Conservation (phyloP, 768 basidiomycete species). For the Inosperma sp. region DNA sequence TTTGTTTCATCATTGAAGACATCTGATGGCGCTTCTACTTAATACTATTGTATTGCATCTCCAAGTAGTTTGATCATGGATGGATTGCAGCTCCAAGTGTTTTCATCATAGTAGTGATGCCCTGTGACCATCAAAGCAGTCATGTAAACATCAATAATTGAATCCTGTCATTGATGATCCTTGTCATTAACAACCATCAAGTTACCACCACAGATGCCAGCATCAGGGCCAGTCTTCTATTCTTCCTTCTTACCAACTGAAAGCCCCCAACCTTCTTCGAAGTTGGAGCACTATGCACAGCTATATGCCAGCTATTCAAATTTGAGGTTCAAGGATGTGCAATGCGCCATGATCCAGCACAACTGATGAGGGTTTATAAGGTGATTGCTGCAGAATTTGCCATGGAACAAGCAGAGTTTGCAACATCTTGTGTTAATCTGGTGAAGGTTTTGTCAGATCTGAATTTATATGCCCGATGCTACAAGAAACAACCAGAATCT, state of each 20-base stretch:
- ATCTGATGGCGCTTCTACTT: too few species aligned
- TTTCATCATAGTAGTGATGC: too few species aligned
- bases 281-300: background rate
- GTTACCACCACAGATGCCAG: too few species aligned
- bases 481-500: background rate
- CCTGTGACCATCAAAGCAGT: too few species aligned
- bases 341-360: background rate
- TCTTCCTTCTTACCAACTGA: background rate
- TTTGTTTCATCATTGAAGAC: too few species aligned
- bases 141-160: too few species aligned
- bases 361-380: background rate
- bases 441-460: background rate
- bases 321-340: background rate
- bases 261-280: background rate
- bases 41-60: too few species aligned
- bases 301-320: background rate
- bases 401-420: background rate
- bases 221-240: background rate
- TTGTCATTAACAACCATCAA: background rate
- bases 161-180: too few species aligned
- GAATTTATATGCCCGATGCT: background rate
- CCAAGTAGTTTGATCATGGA: too few species aligned
- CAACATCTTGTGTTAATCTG: background rate
- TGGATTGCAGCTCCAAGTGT: too few species aligned
- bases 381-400: background rate